These are phyloP conservation scores for Phytophthora niederhauseri DNA, from an alignment of 352 stramenopile species.

Conservation along the genomic window DNA sequence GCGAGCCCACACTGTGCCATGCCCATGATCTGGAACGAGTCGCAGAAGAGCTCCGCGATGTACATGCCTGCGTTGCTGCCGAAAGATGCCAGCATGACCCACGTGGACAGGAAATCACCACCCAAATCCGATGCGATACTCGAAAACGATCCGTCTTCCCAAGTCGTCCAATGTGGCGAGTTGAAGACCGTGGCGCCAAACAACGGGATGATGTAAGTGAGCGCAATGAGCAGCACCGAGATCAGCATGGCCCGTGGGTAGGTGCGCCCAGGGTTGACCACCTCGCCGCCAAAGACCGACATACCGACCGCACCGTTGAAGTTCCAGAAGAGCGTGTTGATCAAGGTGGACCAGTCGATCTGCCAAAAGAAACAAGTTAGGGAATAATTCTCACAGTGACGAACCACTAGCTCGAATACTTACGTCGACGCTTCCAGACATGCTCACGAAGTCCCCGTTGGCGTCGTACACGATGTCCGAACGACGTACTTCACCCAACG, in stretches of 20 bases:
- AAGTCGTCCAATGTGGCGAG: conserved; percentile 71
- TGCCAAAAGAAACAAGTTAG: too few relatives aligned
- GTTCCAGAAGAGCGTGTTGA: conserved; percentile 97
- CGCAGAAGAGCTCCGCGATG: conserved; percentile 92
- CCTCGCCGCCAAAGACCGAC: conserved; percentile 90
- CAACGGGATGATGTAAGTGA: conserved; percentile 91
- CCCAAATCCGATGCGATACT: conserved; percentile 84
- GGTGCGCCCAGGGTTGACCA: conserved; percentile 74
- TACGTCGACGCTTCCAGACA: conserved; percentile 39
- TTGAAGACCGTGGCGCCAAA: conserved; percentile 78
- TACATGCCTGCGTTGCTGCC: conserved; percentile 93
- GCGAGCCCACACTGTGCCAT: conserved; percentile 89
- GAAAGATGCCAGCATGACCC: conserved; percentile 89
- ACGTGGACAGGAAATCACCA: conserved; percentile 85
- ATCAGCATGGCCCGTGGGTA: conserved; percentile 89
- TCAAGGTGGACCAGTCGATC: conserved; percentile 59
- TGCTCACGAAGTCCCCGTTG: conserved; percentile 45
- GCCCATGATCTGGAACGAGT: conserved; percentile 89
- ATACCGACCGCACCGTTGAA: conserved; percentile 93
- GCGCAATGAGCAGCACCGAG: conserved; percentile 74
- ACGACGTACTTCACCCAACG: conserved; percentile 42
- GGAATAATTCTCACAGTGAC: neutral
- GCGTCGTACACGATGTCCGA: conserved; percentile 41
- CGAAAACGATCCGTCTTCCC: conserved; percentile 92
- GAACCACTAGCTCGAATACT: neutral